phyloP scores from a whole-genome alignment of 257 asterid species.

The Solanum appendiculatum region DNA sequence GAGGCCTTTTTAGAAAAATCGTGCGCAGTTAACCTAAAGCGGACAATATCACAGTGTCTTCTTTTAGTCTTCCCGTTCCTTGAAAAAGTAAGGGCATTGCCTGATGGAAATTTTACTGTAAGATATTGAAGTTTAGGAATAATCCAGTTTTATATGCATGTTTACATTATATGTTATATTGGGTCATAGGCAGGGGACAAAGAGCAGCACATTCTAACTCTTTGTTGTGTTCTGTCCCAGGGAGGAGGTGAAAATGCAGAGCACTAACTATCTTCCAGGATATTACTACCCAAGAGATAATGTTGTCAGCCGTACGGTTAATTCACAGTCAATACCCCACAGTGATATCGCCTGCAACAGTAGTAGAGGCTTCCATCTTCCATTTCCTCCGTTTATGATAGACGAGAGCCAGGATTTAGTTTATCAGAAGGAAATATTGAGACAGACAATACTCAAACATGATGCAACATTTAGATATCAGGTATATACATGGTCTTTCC shows the following conservation, averaged over 20 bases:
- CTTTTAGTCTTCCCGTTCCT: background rate
- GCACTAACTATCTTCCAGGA: slow-evolving; percentile 24
- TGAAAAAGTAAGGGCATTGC: background rate
- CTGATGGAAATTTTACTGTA: background rate
- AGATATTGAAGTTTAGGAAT: background rate
- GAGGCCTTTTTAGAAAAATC: background rate
- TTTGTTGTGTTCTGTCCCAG: background rate
- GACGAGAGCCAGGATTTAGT: slow-evolving; percentile 16
- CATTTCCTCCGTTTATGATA: slow-evolving; percentile 12
- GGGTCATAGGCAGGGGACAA: background rate
- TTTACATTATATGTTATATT: background rate
- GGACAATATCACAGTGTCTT: background rate
- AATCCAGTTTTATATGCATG: background rate
- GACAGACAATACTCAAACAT: slow-evolving; percentile 55
- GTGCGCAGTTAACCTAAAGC: background rate
- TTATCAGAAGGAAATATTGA: slow-evolving; percentile 34
- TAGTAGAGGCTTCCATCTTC: slow-evolving; percentile 16
- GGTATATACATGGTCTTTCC: slow-evolving; percentile 23
- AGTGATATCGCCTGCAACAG: slow-evolving; percentile 21
- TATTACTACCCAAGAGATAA: slow-evolving; percentile 26
- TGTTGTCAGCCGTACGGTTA: slow-evolving; percentile 26
- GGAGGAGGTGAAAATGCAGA: slow-evolving; percentile 45
- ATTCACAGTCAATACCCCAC: slow-evolving; percentile 20
- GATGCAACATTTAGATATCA: slow-evolving; percentile 68
- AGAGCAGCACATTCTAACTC: background rate